Evolutionary conservation across 1,139 yeast species (phyloP).

Genomic region (Debaryomyces psychrophilus): DNA sequence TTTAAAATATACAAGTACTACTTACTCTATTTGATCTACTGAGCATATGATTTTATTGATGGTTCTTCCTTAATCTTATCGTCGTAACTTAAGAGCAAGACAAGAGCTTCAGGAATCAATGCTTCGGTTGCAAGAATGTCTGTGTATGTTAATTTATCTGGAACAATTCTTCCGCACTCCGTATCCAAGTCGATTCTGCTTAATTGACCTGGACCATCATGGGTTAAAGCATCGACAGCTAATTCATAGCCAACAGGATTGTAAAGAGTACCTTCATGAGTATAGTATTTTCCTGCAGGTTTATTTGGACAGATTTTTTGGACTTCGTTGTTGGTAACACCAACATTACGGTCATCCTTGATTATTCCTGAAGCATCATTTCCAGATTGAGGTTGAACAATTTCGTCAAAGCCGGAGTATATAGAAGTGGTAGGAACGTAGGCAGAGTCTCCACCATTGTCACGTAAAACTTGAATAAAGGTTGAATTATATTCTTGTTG

Average conservation of each 20-base stretch:
- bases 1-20: neutral
- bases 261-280: constrained; percentile 8
- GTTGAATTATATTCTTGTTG: constrained; percentile 9
- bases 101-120: neutral
- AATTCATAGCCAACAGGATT: constrained; percentile 9
- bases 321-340: constrained; percentile 5
- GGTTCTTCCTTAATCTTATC: neutral
- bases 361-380: constrained; percentile 4
- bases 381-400: constrained; percentile 8
- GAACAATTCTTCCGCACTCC: constrained; percentile 3
- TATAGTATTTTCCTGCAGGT: constrained; percentile 9
- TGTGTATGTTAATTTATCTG: neutral
- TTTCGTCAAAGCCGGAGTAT: constrained; percentile 8
- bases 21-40: neutral
- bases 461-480: constrained; percentile 5
- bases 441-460: constrained; percentile 9
- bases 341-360: constrained; percentile 5
- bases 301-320: constrained; percentile 5
- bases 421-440: constrained; percentile 9
- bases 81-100: neutral
- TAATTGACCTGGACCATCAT: constrained; percentile 8
- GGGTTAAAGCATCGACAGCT: constrained; percentile 7
- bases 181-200: constrained; percentile 7
- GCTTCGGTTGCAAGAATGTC: constrained; percentile 2
- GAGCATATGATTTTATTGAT: neutral